Percentiles rank a stretch among this genome's conserved stretches.
phyloP scores from a whole-genome alignment of 2,329 filamentous ascomycete species.

The Cladosporium sp. region DNA sequence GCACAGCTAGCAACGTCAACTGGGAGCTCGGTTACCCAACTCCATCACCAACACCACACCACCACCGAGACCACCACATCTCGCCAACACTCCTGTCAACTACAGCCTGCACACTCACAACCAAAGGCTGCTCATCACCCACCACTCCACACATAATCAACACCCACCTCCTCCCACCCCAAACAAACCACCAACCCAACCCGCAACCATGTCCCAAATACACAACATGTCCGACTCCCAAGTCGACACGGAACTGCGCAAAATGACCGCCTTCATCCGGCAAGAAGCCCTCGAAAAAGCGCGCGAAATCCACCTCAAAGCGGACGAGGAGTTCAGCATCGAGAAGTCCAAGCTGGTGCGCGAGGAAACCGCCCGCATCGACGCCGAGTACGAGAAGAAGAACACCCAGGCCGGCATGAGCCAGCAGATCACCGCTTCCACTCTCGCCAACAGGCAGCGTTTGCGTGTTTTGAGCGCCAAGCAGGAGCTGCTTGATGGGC shows the following conservation, averaged over 20 bases:
- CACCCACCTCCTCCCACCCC: background rate
- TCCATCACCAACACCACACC: background rate
- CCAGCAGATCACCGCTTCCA: conserved; percentile 96
- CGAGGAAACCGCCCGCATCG: conserved; percentile 89
- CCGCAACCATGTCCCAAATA: conserved; percentile 73
- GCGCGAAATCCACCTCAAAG: conserved; percentile 95
- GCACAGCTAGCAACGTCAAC: background rate
- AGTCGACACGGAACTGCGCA: conserved; percentile 97
- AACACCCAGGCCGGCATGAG: conserved; percentile 98
- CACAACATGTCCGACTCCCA: conserved; percentile 96
- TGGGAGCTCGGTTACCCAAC: background rate
- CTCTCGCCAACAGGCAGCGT: conserved; percentile 91
- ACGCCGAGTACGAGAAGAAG: conserved; percentile 93
- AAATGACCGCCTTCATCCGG: conserved; percentile 99
- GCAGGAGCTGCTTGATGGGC: conserved; percentile 83
- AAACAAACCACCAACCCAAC: conserved; percentile 19
- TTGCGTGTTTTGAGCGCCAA: conserved; percentile 80
- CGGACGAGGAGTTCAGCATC: conserved; percentile 97
- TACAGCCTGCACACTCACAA: background rate
- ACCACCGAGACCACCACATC: background rate
- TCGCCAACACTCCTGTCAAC: background rate
- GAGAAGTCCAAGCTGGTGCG: conserved; percentile 98
- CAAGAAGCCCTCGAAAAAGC: conserved; percentile 97
- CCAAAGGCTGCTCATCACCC: background rate
- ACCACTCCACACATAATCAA: background rate